Evolutionary conservation across 768 basidiomycete genomes (phyloP).

Genomic region (Podaxis carcinomalis): DNA sequence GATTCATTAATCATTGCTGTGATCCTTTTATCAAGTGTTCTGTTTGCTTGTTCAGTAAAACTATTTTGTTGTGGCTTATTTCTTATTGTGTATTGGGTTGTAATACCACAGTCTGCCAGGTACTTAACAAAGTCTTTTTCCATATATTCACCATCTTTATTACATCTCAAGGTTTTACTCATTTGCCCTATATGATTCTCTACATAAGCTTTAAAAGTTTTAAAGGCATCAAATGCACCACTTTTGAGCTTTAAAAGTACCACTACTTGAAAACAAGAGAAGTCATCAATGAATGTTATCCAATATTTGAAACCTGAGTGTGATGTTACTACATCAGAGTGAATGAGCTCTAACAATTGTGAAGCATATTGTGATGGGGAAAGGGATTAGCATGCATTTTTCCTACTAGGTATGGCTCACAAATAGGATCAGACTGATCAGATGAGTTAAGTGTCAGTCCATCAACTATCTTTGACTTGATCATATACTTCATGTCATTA

Average conservation of each 20-base stretch:
- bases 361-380: conserved; percentile 3
- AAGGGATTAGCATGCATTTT: conserved; percentile 16
- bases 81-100: conserved; percentile 15
- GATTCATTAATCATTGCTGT: conserved; percentile 25
- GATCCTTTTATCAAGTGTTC: conserved; percentile 28
- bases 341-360: background rate
- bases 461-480: too few relatives aligned
- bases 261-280: conserved; percentile 15
- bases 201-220: conserved; percentile 27
- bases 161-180: conserved; percentile 23
- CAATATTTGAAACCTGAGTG: conserved; percentile 24
- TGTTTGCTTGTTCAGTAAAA: conserved; percentile 35
- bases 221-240: conserved; percentile 23
- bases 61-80: conserved; percentile 28
- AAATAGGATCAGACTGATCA: conserved; percentile 18
- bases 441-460: background rate
- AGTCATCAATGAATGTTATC: conserved; percentile 27
- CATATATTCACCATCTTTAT: conserved; percentile 34
- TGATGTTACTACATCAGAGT: background rate
- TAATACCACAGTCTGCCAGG: conserved; percentile 21
- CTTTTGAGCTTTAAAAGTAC: conserved; percentile 21
- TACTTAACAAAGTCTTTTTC: conserved; percentile 18
- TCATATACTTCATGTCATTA: too few relatives aligned
- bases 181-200: conserved; percentile 24
- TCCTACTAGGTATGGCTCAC: conserved; percentile 15